A percentile compares a stretch with the other conserved stretches of the same genome.
phyloP scores from a whole-genome alignment of 2,329 filamentous ascomycete species.

The Rugonectria rugulosa region DNA sequence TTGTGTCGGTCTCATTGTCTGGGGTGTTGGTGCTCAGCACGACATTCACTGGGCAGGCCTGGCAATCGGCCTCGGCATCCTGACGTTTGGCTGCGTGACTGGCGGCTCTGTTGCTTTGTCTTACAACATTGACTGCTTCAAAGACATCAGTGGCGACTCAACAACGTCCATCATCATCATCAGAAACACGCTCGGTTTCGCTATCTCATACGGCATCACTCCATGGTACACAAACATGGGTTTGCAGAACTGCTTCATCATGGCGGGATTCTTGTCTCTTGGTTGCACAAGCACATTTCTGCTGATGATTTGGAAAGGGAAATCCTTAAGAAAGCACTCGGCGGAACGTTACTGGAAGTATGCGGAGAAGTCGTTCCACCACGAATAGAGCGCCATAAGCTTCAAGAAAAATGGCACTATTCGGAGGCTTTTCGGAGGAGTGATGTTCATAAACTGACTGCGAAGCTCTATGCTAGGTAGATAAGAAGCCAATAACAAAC shows the following conservation, averaged over 20 bases:
- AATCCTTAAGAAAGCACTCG: background rate
- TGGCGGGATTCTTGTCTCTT: constrained; percentile 41
- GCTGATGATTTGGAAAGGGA: background rate
- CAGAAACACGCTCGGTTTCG: constrained; percentile 35
- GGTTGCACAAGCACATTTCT: constrained; percentile 17
- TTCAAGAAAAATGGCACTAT: no score
- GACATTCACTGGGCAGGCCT: constrained; percentile 45
- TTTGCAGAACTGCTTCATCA: constrained; percentile 44
- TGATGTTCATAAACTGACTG: background rate
- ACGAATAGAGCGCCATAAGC: background rate
- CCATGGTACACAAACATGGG: constrained; percentile 44
- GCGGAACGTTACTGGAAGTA: background rate
- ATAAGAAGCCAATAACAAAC: no score
- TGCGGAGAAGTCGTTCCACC: background rate
- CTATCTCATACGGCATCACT: constrained; percentile 40
- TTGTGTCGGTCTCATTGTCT: constrained; percentile 52
- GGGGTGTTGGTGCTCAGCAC: constrained; percentile 54
- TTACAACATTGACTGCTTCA: constrained; percentile 46
- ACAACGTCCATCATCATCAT: constrained; percentile 39
- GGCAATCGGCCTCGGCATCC: constrained; percentile 42
- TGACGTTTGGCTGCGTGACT: constrained; percentile 42
- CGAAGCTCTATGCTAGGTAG: no score
- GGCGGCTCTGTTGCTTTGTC: constrained; percentile 41
- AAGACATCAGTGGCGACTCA: constrained; percentile 44
- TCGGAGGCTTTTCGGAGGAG: background rate